Conservation (phyloP, 176 grass and related monocot genomes). For the Avena insularis region DNA sequence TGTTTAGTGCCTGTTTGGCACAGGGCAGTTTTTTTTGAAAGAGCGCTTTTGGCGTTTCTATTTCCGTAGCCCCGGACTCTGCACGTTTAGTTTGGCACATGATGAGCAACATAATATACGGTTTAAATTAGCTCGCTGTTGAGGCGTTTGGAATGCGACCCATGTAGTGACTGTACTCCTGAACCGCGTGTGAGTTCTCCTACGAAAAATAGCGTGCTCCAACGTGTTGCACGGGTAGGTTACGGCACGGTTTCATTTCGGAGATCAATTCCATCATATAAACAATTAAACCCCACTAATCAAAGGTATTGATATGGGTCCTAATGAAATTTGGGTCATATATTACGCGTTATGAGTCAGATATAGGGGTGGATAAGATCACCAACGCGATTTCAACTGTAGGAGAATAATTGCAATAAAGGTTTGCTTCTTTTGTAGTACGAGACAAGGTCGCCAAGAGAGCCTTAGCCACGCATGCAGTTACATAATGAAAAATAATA, state of each 20-base stretch:
- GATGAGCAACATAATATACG: not conserved
- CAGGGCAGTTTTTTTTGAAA: not conserved
- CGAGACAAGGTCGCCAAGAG: not conserved
- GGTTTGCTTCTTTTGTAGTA: not conserved
- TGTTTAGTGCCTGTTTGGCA: not conserved
- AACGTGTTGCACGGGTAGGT: not conserved
- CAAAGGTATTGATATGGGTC: not conserved
- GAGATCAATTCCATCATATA: not conserved
- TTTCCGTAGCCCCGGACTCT: not conserved
- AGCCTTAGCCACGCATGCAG: constrained; percentile 5
- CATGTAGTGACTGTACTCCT: not conserved
- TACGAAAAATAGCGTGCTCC: not conserved
- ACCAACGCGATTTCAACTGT: constrained; percentile 17
- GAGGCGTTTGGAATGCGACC: not conserved
- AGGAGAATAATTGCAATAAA: constrained; percentile 11
- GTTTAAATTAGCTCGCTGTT: not conserved
- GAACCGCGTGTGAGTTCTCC: not conserved
- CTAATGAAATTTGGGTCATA: not conserved
- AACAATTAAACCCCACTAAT: not conserved
- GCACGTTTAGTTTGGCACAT: not conserved
- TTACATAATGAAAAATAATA: not conserved
- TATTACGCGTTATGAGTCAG: not conserved
- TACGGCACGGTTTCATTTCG: not conserved
- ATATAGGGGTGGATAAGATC: constrained; percentile 43
- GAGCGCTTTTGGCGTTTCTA: not conserved